Evolutionary conservation across 2,329 filamentous ascomycete genomes (phyloP), one percentile per base, ranked within the genome.

Genomic region (Verticillium isaacii): DNA sequence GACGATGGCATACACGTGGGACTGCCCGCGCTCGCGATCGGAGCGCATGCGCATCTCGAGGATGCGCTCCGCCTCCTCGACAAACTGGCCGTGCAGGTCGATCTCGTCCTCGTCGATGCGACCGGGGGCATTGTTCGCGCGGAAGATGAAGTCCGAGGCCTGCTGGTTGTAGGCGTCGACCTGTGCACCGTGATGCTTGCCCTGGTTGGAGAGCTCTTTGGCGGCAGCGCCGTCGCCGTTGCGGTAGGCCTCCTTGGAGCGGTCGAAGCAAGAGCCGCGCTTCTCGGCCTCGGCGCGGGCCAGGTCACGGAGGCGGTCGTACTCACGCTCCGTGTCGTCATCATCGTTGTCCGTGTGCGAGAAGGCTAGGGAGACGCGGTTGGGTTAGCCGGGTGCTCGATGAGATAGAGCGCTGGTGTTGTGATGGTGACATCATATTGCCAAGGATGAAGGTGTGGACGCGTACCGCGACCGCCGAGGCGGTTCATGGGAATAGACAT

Each of bases 1-100:
- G 34, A 98, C 94, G 70, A 99, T 97, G 50, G 96, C 93, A 77
- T 97, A 93, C 61, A 99, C 79, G 77, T 97, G 92, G 23, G 81
- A 86, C 78, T 96, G 89, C 0, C 91, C 91, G 39, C 86, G 83
- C 60, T 83, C 75, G 72, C 87, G 86, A 62, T 93, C 93, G 67
- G 91, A 88, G 67, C 86, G 85, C 71, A 99, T 96, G 67, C 95
- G 85, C 75, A 91, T 83, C 78, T 94, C 91, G 25, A 98, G 80
- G 62, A 97, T 95, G 66, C 92, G 86, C 80, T 97, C 93, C 5
- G 95, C 95, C 79, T 98, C 95, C 73, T 97, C 92, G 63, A 97
- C 93, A 70, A 90, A 97, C 72, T 96, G 90, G 2, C 95, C 95
- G 75, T 99, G 95, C 57, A 99, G 82, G 77, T 99, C 95, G 69